Conservation (phyloP, 2,329 filamentous ascomycete species). For the Cladosporium colombiae region DNA sequence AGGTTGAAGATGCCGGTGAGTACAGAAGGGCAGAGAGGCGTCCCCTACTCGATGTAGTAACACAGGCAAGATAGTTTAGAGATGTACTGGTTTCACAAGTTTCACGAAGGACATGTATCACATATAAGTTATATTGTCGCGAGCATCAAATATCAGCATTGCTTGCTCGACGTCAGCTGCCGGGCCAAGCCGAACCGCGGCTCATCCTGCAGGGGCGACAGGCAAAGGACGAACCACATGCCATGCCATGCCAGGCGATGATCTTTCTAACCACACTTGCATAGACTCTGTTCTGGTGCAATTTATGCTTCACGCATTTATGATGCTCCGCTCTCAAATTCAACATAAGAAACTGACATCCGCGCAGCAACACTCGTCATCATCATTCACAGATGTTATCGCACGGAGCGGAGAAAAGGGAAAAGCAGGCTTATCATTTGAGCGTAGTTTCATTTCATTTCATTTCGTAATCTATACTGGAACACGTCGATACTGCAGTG, state of each 20-base stretch:
- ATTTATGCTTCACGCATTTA: not conserved
- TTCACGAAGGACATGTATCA: not conserved
- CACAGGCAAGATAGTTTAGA: not conserved
- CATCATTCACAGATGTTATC: not conserved
- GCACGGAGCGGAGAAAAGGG: not conserved
- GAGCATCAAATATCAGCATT: not conserved
- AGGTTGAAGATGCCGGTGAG: not conserved
- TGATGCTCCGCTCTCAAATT: not conserved
- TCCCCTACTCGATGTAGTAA: not conserved
- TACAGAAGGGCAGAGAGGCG: not conserved
- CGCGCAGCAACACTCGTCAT: too few relatives aligned
- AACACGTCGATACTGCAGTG: not conserved
- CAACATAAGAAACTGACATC: too few relatives aligned
- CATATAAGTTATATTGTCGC: not conserved
- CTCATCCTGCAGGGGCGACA: not conserved
- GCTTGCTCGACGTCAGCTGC: not conserved
- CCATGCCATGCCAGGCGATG: not conserved
- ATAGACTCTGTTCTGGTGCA: not conserved
- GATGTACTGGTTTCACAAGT: not conserved
- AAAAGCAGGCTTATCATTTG: not conserved
- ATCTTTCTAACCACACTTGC: not conserved
- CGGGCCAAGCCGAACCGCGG: constrained; percentile 15
- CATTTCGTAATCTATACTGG: not conserved
- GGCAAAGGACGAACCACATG: not conserved
- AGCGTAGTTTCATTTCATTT: constrained; percentile 17